These are phyloP conservation scores for Teunomyces stri DNA, from an alignment of 805 yeast genomes.

Conservation along the genomic window DNA sequence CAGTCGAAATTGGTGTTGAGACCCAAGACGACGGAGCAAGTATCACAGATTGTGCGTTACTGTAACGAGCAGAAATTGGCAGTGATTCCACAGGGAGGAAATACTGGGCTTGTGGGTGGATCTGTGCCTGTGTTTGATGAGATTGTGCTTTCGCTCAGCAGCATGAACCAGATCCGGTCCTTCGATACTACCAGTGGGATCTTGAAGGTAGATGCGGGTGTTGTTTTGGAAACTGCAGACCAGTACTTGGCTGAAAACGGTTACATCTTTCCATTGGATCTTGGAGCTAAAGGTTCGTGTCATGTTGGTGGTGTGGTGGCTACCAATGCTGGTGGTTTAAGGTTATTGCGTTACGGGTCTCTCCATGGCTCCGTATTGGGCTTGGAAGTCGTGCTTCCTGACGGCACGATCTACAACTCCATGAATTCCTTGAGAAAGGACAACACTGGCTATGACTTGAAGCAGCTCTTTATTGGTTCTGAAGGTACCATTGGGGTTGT, in stretches of 20 bases:
- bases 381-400: slow-evolving; percentile 86
- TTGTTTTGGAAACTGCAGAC: slow-evolving; percentile 84
- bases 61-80: slow-evolving; percentile 78
- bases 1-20: slow-evolving; percentile 75
- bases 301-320: slow-evolving; percentile 95
- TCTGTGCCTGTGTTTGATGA: slow-evolving; percentile 92
- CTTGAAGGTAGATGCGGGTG: slow-evolving; percentile 86
- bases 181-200: slow-evolving; percentile 85
- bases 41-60: slow-evolving; percentile 70
- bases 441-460: slow-evolving; percentile 91
- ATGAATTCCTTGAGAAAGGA: slow-evolving; percentile 88
- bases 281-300: slow-evolving; percentile 97
- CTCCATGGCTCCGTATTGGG: slow-evolving; percentile 91
- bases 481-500: slow-evolving; percentile 92
- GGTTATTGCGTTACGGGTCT: slow-evolving; percentile 85
- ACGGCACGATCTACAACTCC: slow-evolving; percentile 78
- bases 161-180: slow-evolving; percentile 73
- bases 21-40: slow-evolving; percentile 79
- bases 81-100: slow-evolving; percentile 95
- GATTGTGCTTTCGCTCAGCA: slow-evolving; percentile 66
- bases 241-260: slow-evolving; percentile 73
- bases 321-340: slow-evolving; percentile 93
- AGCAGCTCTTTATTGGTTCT: slow-evolving; percentile 89
- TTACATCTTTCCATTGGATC: slow-evolving; percentile 86
- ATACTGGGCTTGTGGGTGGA: slow-evolving; percentile 95